Evolutionary conservation across 78 protist species (phyloP), one percentile per base, ranked within the genome.

Genomic region (Goniomonas avonlea): DNA sequence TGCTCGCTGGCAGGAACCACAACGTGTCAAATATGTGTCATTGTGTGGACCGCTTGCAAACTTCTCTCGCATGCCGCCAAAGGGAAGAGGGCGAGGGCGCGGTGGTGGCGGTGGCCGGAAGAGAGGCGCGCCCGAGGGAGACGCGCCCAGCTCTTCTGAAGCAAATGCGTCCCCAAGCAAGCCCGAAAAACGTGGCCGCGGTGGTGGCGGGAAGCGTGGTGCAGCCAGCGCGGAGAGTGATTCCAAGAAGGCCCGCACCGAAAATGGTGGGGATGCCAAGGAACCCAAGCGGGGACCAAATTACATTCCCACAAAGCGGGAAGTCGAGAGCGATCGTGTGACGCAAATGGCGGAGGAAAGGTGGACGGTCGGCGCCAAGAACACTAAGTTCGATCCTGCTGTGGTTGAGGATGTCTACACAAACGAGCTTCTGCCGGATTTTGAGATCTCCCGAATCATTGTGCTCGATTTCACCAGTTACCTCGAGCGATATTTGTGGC

Each of bases 401-500:
- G 43, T 76, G 11, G 87, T 83, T 45, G 0, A 29, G 40, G 3
- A 11, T 29, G 13, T 83, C 27, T 83, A 73, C 69, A 20, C 34
- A 3, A 21, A n/a, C 31, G 81, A 83, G 53, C 70, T 77, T 18
- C 32, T 18, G 37, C 17, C 48, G 11, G 15, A 11, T 11, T 60
- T 68, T 20, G 21, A 69, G 13, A 5, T 20, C 31, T 2, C 18
- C 27, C 45, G 79, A 9, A 3, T 53, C 35, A 68, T 58, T 25
- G 5, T 25, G 21, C 75, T 85, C 21, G 89, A 85, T 56, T 32
- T 59, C 60, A 41, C 53, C 79, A 61, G 39, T 58, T 80, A 78
- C 73, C 81, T 85, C 27, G 89, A 85, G 75, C 20, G 35, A 81
- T 90, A 81, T 76, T 84, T 93, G 45, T 89, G 93, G 94, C 91